Base-by-base conservation (phyloP, 495 filamentous ascomycete species). In the Hyaloscypha variabilis region DNA sequence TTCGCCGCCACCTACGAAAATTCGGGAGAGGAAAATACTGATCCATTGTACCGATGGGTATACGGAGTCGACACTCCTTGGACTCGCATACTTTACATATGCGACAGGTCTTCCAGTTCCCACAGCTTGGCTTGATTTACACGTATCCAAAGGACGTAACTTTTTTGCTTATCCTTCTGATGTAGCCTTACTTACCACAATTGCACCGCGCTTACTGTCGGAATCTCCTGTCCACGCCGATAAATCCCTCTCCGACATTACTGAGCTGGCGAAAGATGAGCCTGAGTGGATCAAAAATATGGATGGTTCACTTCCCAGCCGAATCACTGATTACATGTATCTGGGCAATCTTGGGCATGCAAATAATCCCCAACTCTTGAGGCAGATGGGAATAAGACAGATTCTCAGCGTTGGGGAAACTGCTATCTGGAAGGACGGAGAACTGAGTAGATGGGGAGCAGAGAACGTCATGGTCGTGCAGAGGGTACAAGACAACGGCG, bases 31-130 rank as follows among this genome's bases (percentile, higher is more conserved):
- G 54, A 91, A 86, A 74, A 86, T 97, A 30, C 82, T 97, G 34
- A 91, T 99, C 36, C 93, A 97, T 74, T 97, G 95, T 74, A 87
- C 89, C 1, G 95, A 99, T 77, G 95, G 95, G 26, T 99, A 99
- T 74, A 99, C 95, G 8, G 95, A 99, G 73, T 94, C 90, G 10
- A 91, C 94, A 1, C 77, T 98, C 59, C 81, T 99, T 4, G 92
- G 82, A 13, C 83, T 98, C 36, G 91, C 94, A 24, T 99, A 97
- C 76, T 90, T 87, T 75, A 96, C 94, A 84, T 98, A 91, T 74
- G 87, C 91, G 30, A 90, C 96, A 62, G 91, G 91, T 6, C 79
- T 90, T 10, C 87, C 94, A 0, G 85, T 91, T 0, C 89, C 92
- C 31, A 85, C 90, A 17, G 94, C 95, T 21, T 97, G 94, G 94